phyloP scores from a whole-genome alignment of 1,139 yeast species.

The Geotrichum phurueaensis region DNA sequence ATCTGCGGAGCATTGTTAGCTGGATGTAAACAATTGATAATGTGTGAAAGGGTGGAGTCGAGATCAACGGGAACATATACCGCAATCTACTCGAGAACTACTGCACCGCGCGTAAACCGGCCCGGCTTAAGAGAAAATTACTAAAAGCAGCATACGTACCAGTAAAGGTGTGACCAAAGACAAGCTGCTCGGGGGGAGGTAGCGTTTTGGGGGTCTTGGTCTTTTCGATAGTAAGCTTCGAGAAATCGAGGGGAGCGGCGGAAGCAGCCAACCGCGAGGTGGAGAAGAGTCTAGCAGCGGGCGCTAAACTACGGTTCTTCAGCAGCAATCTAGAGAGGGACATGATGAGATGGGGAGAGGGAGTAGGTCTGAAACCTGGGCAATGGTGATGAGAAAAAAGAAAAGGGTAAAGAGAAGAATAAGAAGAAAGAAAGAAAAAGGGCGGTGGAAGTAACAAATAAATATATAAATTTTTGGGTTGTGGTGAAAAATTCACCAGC shows the following conservation, averaged over 20 bases:
- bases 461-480: background rate
- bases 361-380: background rate
- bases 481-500: background rate
- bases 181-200: slow-evolving; percentile 67
- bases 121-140: background rate
- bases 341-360: background rate
- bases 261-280: slow-evolving; percentile 5
- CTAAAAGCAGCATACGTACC: slow-evolving; percentile 11
- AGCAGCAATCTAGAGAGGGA: background rate
- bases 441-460: background rate
- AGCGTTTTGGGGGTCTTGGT: slow-evolving; percentile 57
- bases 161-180: slow-evolving; percentile 82
- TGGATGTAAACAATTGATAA: background rate
- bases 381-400: background rate
- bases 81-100: background rate
- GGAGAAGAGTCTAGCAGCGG: slow-evolving; percentile 5
- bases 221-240: slow-evolving; percentile 55
- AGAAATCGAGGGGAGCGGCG: slow-evolving; percentile 48
- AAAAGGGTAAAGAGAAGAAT: background rate
- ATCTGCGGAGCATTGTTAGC: slow-evolving; percentile 32
- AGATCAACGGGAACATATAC: background rate
- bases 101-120: background rate
- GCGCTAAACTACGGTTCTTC: background rate
- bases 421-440: too few species aligned
- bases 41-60: background rate